phyloP scores from a whole-genome alignment of 2,329 filamentous ascomycete genomes.

The Ramularia collo-cygni region DNA sequence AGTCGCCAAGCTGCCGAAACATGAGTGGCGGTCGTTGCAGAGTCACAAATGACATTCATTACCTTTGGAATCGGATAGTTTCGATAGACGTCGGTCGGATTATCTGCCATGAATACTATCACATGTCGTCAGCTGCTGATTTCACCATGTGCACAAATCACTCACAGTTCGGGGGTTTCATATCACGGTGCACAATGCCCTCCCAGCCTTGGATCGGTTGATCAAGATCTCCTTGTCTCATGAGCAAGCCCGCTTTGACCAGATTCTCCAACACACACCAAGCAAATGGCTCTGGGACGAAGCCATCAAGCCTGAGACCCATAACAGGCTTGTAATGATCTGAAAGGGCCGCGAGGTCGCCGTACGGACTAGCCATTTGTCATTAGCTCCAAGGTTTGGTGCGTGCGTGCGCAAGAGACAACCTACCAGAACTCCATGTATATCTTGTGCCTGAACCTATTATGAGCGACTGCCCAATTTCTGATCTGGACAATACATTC shows the following conservation, averaged over 20 bases:
- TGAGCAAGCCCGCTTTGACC: slow-evolving; percentile 10
- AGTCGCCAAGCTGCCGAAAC: slow-evolving; percentile 7
- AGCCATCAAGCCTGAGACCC: not conserved
- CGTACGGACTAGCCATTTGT: not conserved
- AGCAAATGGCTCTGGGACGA: slow-evolving; percentile 12
- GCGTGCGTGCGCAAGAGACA: not conserved
- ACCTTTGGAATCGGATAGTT: slow-evolving; percentile 9
- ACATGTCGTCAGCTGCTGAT: not conserved
- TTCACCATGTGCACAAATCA: not conserved
- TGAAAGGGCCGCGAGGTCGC: not conserved
- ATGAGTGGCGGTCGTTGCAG: not conserved
- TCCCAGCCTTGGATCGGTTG: not conserved
- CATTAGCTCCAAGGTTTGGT: not conserved
- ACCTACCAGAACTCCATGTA: slow-evolving; percentile 2
- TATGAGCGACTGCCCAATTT: not conserved
- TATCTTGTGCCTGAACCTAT: not conserved
- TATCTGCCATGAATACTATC: slow-evolving; percentile 8
- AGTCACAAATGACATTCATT: not conserved
- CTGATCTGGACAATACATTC: not conserved
- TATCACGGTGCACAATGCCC: slow-evolving; percentile 16
- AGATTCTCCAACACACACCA: slow-evolving; percentile 14
- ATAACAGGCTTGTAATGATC: no score
- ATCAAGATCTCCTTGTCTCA: slow-evolving; percentile 9
- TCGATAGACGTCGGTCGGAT: slow-evolving; percentile 1
- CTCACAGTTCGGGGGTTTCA: slow-evolving; percentile 6